phyloP scores from a whole-genome alignment of 1,139 yeast species.

The Meyerozyma elateridarum region DNA sequence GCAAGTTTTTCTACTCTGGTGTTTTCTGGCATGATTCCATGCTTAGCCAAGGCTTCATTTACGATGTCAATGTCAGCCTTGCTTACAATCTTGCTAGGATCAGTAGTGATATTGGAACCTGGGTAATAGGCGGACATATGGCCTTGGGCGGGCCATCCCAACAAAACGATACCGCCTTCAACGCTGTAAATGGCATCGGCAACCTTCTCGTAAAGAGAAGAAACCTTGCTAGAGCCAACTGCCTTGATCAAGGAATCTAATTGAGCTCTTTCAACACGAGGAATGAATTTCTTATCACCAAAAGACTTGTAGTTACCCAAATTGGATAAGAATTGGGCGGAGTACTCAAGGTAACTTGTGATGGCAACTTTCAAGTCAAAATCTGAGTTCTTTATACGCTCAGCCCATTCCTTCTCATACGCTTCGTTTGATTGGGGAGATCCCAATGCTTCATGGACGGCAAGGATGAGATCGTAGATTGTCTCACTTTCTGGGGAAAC shows the following conservation, averaged over 20 bases:
- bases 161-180: slow-evolving; percentile 38
- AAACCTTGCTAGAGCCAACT: slow-evolving; percentile 32
- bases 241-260: slow-evolving; percentile 45
- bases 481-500: slow-evolving; percentile 81
- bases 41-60: slow-evolving; percentile 55
- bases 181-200: slow-evolving; percentile 49
- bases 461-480: slow-evolving; percentile 64
- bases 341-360: slow-evolving; percentile 64
- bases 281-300: slow-evolving; percentile 84
- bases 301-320: slow-evolving; percentile 86
- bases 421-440: slow-evolving; percentile 39
- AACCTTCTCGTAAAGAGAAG: slow-evolving; percentile 39
- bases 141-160: slow-evolving; percentile 78
- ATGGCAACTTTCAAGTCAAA: slow-evolving; percentile 29
- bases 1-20: slow-evolving; percentile 59
- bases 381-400: slow-evolving; percentile 14
- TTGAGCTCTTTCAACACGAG: slow-evolving; percentile 45
- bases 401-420: slow-evolving; percentile 32
- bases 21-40: slow-evolving; percentile 77
- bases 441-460: slow-evolving; percentile 47
- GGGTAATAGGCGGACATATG: slow-evolving; percentile 72
- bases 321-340: slow-evolving; percentile 74
- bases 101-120: slow-evolving; percentile 23
- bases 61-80: slow-evolving; percentile 61
- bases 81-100: slow-evolving; percentile 31